Base-by-base conservation (phyloP, 768 basidiomycete species). In the Hygrocybe punicea region DNA sequence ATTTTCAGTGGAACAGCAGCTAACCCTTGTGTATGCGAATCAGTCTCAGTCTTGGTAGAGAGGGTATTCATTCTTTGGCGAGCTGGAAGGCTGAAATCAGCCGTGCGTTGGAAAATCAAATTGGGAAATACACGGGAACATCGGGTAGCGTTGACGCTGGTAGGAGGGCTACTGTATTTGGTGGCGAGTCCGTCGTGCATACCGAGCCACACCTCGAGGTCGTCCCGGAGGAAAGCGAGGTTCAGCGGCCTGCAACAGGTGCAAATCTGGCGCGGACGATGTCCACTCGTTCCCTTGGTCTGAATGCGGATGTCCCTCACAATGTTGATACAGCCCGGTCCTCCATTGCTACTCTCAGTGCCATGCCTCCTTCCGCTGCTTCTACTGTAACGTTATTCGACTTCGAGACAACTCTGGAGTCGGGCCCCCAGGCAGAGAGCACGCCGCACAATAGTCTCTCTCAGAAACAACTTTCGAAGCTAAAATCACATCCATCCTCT, bases 331-430 rank as follows among this genome's bases (percentile, higher is more conserved):
- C 76, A 33, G 79, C 79, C 33, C 83, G 83, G 48, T 77, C 76
- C 11, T 87, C 84, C 0, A 55, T 83, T 8, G 73, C 69, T 48
- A 69, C 75, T 66, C 58, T 76, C 67, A 64, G 69, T 23, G 64
- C 69, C 59, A 66, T 71, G 24, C 74, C 73, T 2, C 77, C 79
- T 6, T 86, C 84, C 10, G 82, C 84, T 2, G 80, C 83, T 6
- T 85, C 86, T 17, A 84, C 83, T 10, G 76, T 75, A 4, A 85
- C 85, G 1, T 70, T 86, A 16, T 86, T 85, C 62, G 85, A 87
- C 36, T 76, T 79, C 48, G 76, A 76, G 52, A 75, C 74, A 44
- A 76, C 71, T 46, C 61, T 79, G 24, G 33, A 44, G 8, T 71
- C 73, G 13, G 78, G 79, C 33, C 83, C 83, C 21, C 75, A 77